Evolutionary conservation across 371 early-diverging fungal species (phyloP), one percentile per base, ranked within the genome.

Genomic region (Mucor mucedo): DNA sequence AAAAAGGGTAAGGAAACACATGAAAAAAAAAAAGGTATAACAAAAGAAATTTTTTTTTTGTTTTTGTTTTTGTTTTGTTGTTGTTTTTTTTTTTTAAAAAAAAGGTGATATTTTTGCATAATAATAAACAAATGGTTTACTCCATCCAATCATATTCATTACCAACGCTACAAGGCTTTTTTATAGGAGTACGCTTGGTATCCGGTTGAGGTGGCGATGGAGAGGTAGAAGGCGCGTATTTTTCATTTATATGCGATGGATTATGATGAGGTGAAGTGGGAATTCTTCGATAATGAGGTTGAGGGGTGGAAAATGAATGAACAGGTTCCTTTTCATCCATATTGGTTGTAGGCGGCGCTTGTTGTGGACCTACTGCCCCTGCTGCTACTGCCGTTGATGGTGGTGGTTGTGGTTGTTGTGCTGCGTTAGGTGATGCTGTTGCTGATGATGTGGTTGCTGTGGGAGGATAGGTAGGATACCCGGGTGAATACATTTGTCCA

Each of bases 161-260:
- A 32, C 16, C 39, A 6, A 53, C 39, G 14, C 35, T 14, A 38
- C 21, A 16, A 8, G 52, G 10, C 33, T 52, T 52, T 32, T 52
- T 52, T 29, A 21, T 44, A 3, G 56, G 2, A 45, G 32, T 14
- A 14, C 44, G 45, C 45, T 57, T 57, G 7, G 39, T 21, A 52
- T 66, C 61, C 30, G 66, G 66, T 41, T 66, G 61, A 52, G 66
- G 66, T 35, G 66, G 62, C 40, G 66, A 61, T 11, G 60, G 61
- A 14, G 61, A 47, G 9, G 16, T 47, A 21, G 47, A 47, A 47
- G 47, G 8, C 21, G 21, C 21, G 16, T n/a, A 7, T 8, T n/a
- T 27, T 21, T 7, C 47, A 4, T 8, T 47, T 21, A 21, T 1
- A 21, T 21, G 21, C 0, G 21, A 21, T 21, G 21, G 21, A 21